Conservation (phyloP, 371 early-diverging fungal species). For the Batrachochytrium dendrobatidis region DNA sequence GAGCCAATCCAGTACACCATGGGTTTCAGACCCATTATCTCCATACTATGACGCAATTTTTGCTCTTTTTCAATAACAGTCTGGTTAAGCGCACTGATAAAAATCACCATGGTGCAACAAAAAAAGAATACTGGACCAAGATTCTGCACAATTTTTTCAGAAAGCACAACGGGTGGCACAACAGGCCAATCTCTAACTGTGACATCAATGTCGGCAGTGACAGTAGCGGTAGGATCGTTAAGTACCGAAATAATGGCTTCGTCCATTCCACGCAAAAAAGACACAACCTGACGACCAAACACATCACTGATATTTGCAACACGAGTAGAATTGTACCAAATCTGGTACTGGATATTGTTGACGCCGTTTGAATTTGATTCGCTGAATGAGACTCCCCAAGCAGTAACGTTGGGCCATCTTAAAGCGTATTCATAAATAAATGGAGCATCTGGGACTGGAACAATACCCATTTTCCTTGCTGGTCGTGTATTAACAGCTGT, state of each 20-base stretch:
- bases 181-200: constrained; percentile 60
- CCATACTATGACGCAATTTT: constrained; percentile 57
- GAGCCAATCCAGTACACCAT: constrained; percentile 55
- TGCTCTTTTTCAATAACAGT: constrained; percentile 63
- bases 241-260: constrained; percentile 47
- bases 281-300: constrained; percentile 47
- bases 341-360: constrained; percentile 54
- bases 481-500: too few relatives aligned
- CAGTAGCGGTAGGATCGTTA: constrained; percentile 29
- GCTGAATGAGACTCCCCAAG: constrained; percentile 43
- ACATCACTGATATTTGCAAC: constrained; percentile 50
- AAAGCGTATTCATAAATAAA: constrained; percentile 60
- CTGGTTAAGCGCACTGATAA: constrained; percentile 53
- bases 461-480: constrained; percentile 41
- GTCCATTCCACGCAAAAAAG: constrained; percentile 55
- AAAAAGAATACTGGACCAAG: constrained; percentile 62
- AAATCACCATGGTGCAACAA: constrained; percentile 53
- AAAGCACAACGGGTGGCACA: constrained; percentile 39
- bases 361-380: constrained; percentile 11
- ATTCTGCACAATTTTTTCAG: constrained; percentile 49
- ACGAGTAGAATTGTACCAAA: constrained; percentile 59
- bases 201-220: constrained; percentile 35
- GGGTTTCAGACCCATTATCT: constrained; percentile 63
- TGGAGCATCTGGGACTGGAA: constrained; percentile 44
- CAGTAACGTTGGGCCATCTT: constrained; percentile 52